Evolutionary conservation across 768 basidiomycete species (phyloP).

Genomic region (Termitomyces sp.): DNA sequence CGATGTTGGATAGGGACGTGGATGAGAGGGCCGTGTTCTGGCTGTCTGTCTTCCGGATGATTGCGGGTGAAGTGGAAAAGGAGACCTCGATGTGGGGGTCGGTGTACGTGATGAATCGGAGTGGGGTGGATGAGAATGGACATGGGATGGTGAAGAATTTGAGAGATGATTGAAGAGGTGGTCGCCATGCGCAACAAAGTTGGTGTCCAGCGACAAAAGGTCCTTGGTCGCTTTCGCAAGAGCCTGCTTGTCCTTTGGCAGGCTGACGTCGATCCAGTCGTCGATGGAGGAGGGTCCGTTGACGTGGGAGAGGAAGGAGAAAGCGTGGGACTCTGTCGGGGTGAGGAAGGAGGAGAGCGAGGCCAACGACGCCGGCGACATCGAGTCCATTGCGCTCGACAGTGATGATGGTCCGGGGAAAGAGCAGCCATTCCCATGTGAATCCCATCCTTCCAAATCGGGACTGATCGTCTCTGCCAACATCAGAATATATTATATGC

Average conservation of each 20-base stretch:
- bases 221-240: slow-evolving; percentile 79
- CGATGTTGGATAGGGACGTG: slow-evolving; percentile 13
- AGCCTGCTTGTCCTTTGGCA: slow-evolving; percentile 51
- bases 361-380: slow-evolving; percentile 13
- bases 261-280: slow-evolving; percentile 40
- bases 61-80: slow-evolving; percentile 11
- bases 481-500: too few species aligned
- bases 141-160: slow-evolving; percentile 9
- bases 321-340: slow-evolving; percentile 58
- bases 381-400: slow-evolving; percentile 11
- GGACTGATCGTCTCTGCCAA: slow-evolving; percentile 4
- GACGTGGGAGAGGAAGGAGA: slow-evolving; percentile 58
- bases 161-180: slow-evolving; percentile 3
- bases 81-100: slow-evolving; percentile 15
- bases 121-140: slow-evolving; percentile 8
- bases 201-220: slow-evolving; percentile 65
- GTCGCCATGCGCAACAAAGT: slow-evolving; percentile 4
- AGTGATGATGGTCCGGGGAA: slow-evolving; percentile 10
- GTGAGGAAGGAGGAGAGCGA: slow-evolving; percentile 45
- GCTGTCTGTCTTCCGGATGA: slow-evolving; percentile 7
- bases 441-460: slow-evolving; percentile 13
- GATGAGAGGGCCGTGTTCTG: slow-evolving; percentile 12
- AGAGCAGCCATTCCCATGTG: slow-evolving; percentile 11
- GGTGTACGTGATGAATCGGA: slow-evolving; percentile 19
- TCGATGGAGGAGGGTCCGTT: slow-evolving; percentile 34